These are phyloP conservation scores for Orobanche coerulescens DNA, from an alignment of 257 asterid species.

Conservation along the genomic window DNA sequence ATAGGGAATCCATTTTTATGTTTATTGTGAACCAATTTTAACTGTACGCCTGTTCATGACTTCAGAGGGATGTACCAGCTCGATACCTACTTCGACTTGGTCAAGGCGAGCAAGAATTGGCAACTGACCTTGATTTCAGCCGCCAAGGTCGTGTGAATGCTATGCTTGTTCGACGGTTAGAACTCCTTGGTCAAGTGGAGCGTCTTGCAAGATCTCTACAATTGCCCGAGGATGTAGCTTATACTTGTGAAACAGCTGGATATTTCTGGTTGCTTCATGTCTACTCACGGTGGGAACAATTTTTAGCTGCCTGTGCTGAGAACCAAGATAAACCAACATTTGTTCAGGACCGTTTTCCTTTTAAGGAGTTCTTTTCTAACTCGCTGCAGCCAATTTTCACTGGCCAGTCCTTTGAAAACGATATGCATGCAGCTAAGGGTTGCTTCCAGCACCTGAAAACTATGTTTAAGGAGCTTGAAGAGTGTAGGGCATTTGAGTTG, in stretches of 20 bases:
- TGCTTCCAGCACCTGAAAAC: conserved; percentile 90
- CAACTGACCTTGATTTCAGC: conserved; percentile 95
- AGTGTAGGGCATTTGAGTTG: conserved; percentile 95
- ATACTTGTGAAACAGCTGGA: conserved; percentile 98
- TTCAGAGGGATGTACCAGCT: conserved; percentile 98
- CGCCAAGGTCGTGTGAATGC: conserved; percentile 99
- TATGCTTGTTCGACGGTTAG: conserved; percentile 92
- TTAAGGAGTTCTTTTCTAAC: conserved; percentile 79
- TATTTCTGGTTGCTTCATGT: conserved; percentile 97
- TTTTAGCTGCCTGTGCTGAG: conserved; percentile 68
- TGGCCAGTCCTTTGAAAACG: conserved; percentile 68
- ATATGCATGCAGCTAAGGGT: conserved; percentile 91
- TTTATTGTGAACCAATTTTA: conserved; percentile 15
- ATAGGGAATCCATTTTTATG: background rate
- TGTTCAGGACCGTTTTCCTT: conserved; percentile 79
- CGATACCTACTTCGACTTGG: conserved; percentile 98
- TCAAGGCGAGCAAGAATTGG: conserved; percentile 99
- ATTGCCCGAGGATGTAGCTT: conserved; percentile 94
- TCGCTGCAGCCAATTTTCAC: conserved; percentile 68
- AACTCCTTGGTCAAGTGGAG: conserved; percentile 93
- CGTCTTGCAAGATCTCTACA: conserved; percentile 86
- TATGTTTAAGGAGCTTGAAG: conserved; percentile 97
- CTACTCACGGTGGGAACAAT: conserved; percentile 94
- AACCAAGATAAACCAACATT: conserved; percentile 61
- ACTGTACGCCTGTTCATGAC: conserved; percentile 6